A percentile compares a stretch with the other conserved stretches of the same genome.
These are phyloP conservation scores for Aspergillus sp. DNA, from an alignment of 2,329 filamentous ascomycete genomes.

Conservation along the genomic window DNA sequence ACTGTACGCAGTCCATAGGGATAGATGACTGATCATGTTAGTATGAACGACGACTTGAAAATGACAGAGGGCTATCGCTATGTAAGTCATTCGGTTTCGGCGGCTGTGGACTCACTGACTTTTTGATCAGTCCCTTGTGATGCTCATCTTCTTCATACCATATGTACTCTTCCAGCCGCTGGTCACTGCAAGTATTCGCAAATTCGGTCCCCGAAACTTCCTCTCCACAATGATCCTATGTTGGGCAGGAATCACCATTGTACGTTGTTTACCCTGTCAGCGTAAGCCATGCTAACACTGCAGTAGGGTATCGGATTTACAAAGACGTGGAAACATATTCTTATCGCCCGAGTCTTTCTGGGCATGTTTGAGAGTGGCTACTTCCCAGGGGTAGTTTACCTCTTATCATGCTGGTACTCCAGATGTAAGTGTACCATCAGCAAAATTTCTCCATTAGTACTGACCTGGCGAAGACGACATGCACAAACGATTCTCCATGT, in stretches of 20 bases:
- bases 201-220: slow-evolving; percentile 25
- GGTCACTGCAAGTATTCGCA: slow-evolving; percentile 25
- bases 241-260: slow-evolving; percentile 27
- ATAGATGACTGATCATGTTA: background rate
- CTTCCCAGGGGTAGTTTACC: slow-evolving; percentile 68
- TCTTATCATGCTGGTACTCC: slow-evolving; percentile 71
- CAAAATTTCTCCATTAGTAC: background rate
- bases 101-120: background rate
- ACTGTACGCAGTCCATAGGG: background rate
- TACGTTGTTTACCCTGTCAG: slow-evolving; percentile 2
- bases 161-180: slow-evolving; percentile 22
- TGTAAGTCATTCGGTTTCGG: background rate
- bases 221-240: slow-evolving; percentile 22
- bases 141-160: background rate
- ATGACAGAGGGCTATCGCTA: background rate
- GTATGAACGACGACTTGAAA: background rate
- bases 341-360: slow-evolving; percentile 18
- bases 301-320: slow-evolving; percentile 15
- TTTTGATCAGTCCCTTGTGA: background rate
- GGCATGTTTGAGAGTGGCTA: slow-evolving; percentile 47
- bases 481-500: slow-evolving; percentile 37
- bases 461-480: slow-evolving; percentile 24
- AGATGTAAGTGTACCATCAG: slow-evolving; percentile 17
- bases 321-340: background rate
- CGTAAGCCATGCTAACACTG: no score